A percentile compares a stretch with the other conserved stretches of the same genome.
These are phyloP conservation scores for Hylodesmum podocarpum DNA, from an alignment of 306 rosid species.

Conservation along the genomic window DNA sequence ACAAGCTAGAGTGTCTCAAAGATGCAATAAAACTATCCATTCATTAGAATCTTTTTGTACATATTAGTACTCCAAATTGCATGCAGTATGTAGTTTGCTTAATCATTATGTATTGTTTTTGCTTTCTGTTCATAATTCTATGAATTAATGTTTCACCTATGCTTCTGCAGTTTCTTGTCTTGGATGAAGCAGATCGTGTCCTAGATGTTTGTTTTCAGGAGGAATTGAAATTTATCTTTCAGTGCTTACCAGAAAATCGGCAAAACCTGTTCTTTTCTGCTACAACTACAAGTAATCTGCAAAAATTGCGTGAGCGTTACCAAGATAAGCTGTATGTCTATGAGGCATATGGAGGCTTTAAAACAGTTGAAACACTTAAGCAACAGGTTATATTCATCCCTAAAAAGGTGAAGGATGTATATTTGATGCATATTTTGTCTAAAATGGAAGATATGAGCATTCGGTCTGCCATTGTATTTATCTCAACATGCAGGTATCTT, in stretches of 20 bases:
- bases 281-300: constrained; percentile 66
- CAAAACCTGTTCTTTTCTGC: constrained; percentile 90
- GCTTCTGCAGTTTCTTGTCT: constrained; percentile 69
- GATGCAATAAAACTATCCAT: neutral
- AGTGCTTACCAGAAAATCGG: constrained; percentile 75
- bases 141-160: neutral
- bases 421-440: constrained; percentile 65
- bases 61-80: neutral
- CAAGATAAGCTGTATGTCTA: constrained; percentile 67
- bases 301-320: constrained; percentile 65
- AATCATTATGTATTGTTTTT: neutral
- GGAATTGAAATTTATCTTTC: constrained; percentile 72
- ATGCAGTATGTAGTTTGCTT: neutral
- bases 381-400: constrained; percentile 72
- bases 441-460: constrained; percentile 72
- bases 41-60: neutral
- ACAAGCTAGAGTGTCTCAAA: neutral
- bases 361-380: constrained; percentile 75
- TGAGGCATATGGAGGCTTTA: constrained; percentile 83
- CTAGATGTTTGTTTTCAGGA: constrained; percentile 83
- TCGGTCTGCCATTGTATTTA: constrained; percentile 80
- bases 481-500: constrained; percentile 75
- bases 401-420: constrained; percentile 73
- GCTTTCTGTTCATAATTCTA: neutral
- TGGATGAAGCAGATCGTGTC: constrained; percentile 94